phyloP scores from a whole-genome alignment of 768 basidiomycete genomes.

The Sistotremastrum niveocremeum region DNA sequence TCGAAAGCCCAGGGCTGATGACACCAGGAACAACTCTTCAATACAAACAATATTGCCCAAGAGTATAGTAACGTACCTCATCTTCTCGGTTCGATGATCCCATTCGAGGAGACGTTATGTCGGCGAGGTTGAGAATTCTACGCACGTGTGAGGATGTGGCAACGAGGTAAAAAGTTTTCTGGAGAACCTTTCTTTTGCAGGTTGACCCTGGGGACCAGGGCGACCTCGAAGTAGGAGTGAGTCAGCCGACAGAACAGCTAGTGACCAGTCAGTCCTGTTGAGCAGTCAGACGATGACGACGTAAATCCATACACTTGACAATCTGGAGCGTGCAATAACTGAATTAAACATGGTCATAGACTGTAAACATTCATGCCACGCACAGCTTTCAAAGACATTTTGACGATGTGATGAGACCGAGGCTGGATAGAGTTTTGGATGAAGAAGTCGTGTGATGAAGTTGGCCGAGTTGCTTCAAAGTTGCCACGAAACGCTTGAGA shows the following conservation, averaged over 20 bases:
- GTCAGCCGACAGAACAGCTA: slow-evolving; percentile 85
- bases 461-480: too few relatives aligned
- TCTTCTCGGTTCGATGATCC: slow-evolving; percentile 78
- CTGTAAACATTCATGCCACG: slow-evolving; percentile 16
- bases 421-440: too few relatives aligned
- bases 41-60: background rate
- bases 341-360: slow-evolving; percentile 29
- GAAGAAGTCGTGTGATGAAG: too few relatives aligned
- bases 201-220: slow-evolving; percentile 69
- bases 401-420: too few relatives aligned
- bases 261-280: slow-evolving; percentile 13
- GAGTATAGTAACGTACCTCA: slow-evolving; percentile 40
- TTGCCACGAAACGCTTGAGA: too few relatives aligned
- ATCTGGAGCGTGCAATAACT: slow-evolving; percentile 11
- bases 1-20: slow-evolving; percentile 80
- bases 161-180: slow-evolving; percentile 1
- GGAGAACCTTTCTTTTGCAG: slow-evolving; percentile 75
- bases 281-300: slow-evolving; percentile 11
- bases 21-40: slow-evolving; percentile 3
- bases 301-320: slow-evolving; percentile 22
- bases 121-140: slow-evolving; percentile 84
- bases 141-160: background rate
- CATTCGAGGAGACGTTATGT: slow-evolving; percentile 71
- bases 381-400: slow-evolving; percentile 69
- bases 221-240: slow-evolving; percentile 72